phyloP scores from a whole-genome alignment of 2,329 filamentous ascomycete genomes.

The Acarospora socialis region DNA sequence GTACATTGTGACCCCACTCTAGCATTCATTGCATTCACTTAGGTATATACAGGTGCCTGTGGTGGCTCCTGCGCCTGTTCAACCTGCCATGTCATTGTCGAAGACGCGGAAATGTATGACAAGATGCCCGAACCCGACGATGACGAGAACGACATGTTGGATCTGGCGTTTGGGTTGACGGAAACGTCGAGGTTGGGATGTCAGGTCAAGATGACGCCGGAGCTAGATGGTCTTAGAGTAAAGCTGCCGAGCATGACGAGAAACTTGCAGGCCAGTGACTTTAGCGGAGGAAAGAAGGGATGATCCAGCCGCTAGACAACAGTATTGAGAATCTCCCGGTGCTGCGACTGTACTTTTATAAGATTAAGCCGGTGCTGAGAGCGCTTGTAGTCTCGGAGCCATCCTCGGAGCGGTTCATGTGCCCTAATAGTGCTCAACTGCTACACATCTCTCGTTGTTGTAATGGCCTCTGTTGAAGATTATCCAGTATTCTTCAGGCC shows the following conservation, averaged over 20 bases:
- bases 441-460: no score
- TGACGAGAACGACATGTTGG: conserved; percentile 81
- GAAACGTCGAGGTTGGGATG: conserved; percentile 76
- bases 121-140: conserved; percentile 64
- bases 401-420: no score
- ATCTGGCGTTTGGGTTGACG: conserved; percentile 77
- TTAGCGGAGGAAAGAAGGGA: conserved; percentile 39
- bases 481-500: conserved; percentile 26
- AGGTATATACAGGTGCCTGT: conserved; percentile 55
- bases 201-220: conserved; percentile 82
- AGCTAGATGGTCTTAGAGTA: conserved; percentile 74
- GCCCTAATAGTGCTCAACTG: no score
- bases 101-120: conserved; percentile 59
- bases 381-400: no score
- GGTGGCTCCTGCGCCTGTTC: conserved; percentile 89
- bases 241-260: conserved; percentile 84
- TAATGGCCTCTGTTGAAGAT: no score
- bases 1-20: conserved; percentile 24
- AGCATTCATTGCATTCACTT: neutral
- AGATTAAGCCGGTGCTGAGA: no score
- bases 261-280: conserved; percentile 92
- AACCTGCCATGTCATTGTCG: conserved; percentile 81
- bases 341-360: no score
- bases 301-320: no score
- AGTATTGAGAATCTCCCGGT: neutral